Conservation (phyloP, 1,284 basidiomycete genomes). For the Gymnopus androsaceus region DNA sequence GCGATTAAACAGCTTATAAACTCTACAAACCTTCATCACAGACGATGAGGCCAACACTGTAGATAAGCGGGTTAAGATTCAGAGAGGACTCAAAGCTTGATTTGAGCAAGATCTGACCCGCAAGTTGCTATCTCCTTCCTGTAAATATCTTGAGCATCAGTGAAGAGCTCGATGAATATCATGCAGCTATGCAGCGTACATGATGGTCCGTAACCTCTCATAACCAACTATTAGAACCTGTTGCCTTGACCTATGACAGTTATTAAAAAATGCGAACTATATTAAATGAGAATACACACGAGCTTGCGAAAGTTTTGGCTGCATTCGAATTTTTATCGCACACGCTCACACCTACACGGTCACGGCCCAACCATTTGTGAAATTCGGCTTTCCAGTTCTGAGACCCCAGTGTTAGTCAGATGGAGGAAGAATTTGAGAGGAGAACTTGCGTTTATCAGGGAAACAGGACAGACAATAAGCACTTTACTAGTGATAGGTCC, state of each 20-base stretch:
- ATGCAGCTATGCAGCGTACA: constrained; percentile 51
- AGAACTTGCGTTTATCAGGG: constrained; percentile 73
- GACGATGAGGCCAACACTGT: constrained; percentile 86
- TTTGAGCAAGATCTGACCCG: constrained; percentile 45
- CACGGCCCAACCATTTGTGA: constrained; percentile 89
- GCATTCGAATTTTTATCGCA: constrained; percentile 78
- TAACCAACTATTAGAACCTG: constrained; percentile 95
- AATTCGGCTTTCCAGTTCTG: constrained; percentile 98
- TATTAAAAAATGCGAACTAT: constrained; percentile 8
- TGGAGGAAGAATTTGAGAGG: constrained; percentile 12
- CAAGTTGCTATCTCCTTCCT: constrained; percentile 66
- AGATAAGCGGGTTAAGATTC: constrained; percentile 44
- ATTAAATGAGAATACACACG: constrained; percentile 43
- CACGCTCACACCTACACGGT: constrained; percentile 77
- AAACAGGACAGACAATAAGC: constrained; percentile 93
- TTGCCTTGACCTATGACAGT: constrained; percentile 59
- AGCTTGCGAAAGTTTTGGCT: constrained; percentile 76
- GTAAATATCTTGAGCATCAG: constrained; percentile 2
- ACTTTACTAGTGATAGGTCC: constrained; percentile 73
- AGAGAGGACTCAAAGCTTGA: background rate
- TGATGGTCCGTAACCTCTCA: constrained; percentile 82
- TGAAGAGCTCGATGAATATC: background rate
- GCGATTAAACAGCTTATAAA: background rate
- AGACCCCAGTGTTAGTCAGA: background rate
- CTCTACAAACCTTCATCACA: constrained; percentile 86